phyloP scores from a whole-genome alignment of 179 eudicot species.

The Beta macrorhiza region DNA sequence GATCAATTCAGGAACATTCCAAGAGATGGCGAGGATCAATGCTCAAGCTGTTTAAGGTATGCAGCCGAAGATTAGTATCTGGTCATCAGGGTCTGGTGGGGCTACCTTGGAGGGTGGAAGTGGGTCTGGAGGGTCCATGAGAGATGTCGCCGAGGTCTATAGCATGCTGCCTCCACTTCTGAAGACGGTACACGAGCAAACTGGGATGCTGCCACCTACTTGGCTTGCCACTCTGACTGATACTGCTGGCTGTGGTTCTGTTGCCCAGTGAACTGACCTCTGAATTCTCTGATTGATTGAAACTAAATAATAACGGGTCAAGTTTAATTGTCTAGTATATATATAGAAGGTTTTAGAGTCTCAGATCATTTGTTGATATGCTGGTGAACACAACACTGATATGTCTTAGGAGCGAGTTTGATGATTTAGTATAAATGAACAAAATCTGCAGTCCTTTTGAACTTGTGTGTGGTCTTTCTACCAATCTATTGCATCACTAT shows the following conservation, averaged over 20 bases:
- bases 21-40: constrained; percentile 44
- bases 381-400: neutral
- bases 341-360: neutral
- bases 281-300: neutral
- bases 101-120: constrained; percentile 14
- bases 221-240: constrained; percentile 35
- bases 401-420: neutral
- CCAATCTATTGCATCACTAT: neutral
- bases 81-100: constrained; percentile 36
- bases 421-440: neutral
- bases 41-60: constrained; percentile 36
- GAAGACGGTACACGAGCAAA: constrained; percentile 44
- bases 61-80: constrained; percentile 46
- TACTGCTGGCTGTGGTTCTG: constrained; percentile 3
- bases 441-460: neutral
- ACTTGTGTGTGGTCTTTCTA: neutral
- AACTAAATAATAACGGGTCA: neutral
- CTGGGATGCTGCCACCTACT: constrained; percentile 49
- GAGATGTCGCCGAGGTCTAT: constrained; percentile 39
- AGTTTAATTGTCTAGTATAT: neutral
- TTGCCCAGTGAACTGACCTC: constrained; percentile 14
- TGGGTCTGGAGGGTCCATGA: constrained; percentile 28
- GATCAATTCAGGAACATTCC: constrained; percentile 38
- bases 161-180: constrained; percentile 41
- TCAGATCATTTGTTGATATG: neutral